Evolutionary conservation across 78 protist species (phyloP), one percentile per base, ranked within the genome.

Genomic region (Dictyostelium brefeldianum): DNA sequence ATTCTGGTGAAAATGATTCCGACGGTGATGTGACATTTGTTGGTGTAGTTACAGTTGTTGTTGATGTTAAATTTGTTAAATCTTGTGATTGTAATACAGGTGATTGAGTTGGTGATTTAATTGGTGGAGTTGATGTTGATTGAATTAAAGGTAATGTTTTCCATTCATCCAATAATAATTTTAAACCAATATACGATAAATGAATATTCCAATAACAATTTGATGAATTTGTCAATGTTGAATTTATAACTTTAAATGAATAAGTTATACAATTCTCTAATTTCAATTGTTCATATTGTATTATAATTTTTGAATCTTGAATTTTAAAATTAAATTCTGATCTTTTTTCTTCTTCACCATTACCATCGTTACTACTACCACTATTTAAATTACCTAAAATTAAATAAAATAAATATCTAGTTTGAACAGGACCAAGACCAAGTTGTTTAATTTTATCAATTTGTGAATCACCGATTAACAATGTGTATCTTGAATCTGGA

Each of bases 161-260:
- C 93, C 93, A 87, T 64, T 87, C 93, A 47, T 74, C 93, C 12
- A 87, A 29, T n/a, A 87, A 62, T n/a, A 87, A 31, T 17, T 46
- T n/a, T 31, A 87, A 51, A 41, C 80, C 93, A 41, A 77, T 54
- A 50, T 87, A 87, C 2, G 85, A 78, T 43, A 87, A 41, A 41
- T 87, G 78, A 27, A 87, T 87, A 77, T 87, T 75, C 93, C 93
- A 87, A 65, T 87, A 87, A 82, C 93, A 87, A 51, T 57, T 77
- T 57, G 59, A 77, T 22, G 93, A 87, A 36, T 77, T 87, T n/a
- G 93, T 57, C 6, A 87, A 43, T 27, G 93, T 47, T 14, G 79
- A 53, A n/a, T 87, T 77, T 22, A 87, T 77, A 5, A 87, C 83
- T 67, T 87, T 81, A 46, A 75, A 87, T 17, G 93, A 74, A 54